Evolutionary conservation across 306 rosid genomes (phyloP).

Genomic region (Datisca glomerata): DNA sequence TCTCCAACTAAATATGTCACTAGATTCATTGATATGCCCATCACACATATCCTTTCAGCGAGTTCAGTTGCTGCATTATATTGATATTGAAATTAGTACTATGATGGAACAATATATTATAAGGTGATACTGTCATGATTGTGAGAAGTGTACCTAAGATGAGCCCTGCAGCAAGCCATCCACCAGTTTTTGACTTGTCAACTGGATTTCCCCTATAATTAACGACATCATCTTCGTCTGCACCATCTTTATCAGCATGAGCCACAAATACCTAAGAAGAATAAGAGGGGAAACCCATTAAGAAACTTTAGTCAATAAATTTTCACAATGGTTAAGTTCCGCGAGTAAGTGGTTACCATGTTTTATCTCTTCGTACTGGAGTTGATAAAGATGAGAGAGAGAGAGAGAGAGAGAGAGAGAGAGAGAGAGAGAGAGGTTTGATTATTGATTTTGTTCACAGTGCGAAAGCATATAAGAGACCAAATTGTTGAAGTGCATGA

Average conservation of each 20-base stretch:
- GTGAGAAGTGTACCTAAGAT: constrained; percentile 51
- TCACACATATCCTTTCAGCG: constrained; percentile 78
- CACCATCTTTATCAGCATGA: constrained; percentile 28
- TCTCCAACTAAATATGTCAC: constrained; percentile 73
- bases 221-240: constrained; percentile 28
- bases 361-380: constrained; percentile 3
- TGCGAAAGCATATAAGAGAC: too few species aligned
- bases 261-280: constrained; percentile 42
- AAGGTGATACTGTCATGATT: neutral
- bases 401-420: constrained; percentile 3
- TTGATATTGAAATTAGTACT: neutral
- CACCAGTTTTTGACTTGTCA: constrained; percentile 63
- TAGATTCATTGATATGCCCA: constrained; percentile 85
- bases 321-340: neutral
- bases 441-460: too few species aligned
- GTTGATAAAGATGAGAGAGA: neutral
- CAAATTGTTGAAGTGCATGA: constrained; percentile 7
- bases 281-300: constrained; percentile 1
- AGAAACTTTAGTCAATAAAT: neutral
- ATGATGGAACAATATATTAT: too few species aligned
- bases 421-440: neutral
- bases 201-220: constrained; percentile 58
- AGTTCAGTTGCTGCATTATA: constrained; percentile 63
- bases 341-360: constrained; percentile 40
- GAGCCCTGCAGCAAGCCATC: constrained; percentile 91